Conservation (phyloP, 2,329 filamentous ascomycete species). For the Neofusicoccum laricinum region DNA sequence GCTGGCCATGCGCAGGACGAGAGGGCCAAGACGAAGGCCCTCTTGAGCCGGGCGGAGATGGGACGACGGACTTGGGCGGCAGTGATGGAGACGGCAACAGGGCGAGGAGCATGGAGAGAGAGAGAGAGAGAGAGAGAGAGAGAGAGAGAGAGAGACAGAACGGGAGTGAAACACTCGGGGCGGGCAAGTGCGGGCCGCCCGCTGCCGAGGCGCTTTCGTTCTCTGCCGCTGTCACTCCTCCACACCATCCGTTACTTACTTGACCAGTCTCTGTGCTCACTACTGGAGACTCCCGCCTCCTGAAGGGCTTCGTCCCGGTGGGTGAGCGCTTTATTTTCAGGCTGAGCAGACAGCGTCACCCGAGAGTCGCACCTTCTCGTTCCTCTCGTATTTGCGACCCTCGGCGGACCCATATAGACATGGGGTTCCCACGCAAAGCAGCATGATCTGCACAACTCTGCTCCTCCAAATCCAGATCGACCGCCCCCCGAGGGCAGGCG, state of each 20-base stretch:
- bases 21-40: neutral
- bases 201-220: neutral
- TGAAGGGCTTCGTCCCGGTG: neutral
- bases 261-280: too few species aligned
- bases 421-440: neutral
- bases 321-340: neutral
- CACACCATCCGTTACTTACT: too few species aligned
- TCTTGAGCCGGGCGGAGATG: neutral
- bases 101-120: neutral
- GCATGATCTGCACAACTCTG: neutral
- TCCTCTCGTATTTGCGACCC: neutral
- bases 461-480: neutral
- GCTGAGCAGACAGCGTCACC: neutral
- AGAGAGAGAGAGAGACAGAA: neutral
- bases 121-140: neutral
- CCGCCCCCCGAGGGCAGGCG: neutral
- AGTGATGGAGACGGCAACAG: neutral
- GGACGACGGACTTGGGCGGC: neutral
- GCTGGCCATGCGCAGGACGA: neutral
- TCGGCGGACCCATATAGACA: neutral
- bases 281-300: neutral
- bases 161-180: neutral
- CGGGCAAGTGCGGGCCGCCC: neutral
- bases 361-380: slow-evolving; percentile 8
- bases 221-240: too few species aligned